Percentiles rank a stretch among this genome's conserved stretches.
Conservation (phyloP, 345 rosid genomes). For the Clausena lansium region DNA sequence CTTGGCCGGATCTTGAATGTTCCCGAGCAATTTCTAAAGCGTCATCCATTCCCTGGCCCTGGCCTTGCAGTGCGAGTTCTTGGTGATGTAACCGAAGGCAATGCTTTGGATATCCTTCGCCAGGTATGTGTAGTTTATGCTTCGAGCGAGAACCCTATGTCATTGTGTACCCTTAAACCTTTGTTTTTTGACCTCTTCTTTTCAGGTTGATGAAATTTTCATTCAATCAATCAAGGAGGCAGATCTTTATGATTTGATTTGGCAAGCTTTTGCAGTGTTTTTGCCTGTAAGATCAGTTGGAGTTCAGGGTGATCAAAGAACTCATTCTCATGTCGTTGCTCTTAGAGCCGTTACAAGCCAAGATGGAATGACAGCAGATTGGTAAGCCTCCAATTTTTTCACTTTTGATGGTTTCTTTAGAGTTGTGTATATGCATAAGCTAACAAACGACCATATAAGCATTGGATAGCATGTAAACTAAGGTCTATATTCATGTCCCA, state of each 20-base stretch:
- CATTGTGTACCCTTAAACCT: not conserved
- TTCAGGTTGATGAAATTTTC: slow-evolving; percentile 93
- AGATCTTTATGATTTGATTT: slow-evolving; percentile 84
- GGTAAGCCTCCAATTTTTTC: slow-evolving; percentile 44
- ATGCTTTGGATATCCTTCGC: slow-evolving; percentile 85
- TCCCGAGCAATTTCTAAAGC: slow-evolving; percentile 82
- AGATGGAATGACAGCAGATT: slow-evolving; percentile 99
- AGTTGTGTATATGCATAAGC: not conserved
- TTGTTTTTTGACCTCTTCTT: not conserved
- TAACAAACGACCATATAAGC: not conserved
- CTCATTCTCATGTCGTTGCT: slow-evolving; percentile 98
- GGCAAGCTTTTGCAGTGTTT: slow-evolving; percentile 99
- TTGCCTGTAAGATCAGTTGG: slow-evolving; percentile 95
- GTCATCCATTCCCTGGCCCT: slow-evolving; percentile 99
- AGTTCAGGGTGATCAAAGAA: slow-evolving; percentile 99
- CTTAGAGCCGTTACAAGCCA: slow-evolving; percentile 98
- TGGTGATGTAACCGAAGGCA: slow-evolving; percentile 92
- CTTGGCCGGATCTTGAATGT: slow-evolving; percentile 83
- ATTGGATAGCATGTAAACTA: not conserved
- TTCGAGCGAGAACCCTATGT: not conserved
- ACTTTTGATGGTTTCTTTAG: not conserved
- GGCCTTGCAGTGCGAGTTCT: slow-evolving; percentile 96
- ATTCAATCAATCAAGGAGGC: slow-evolving; percentile 97
- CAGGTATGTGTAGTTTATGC: slow-evolving; percentile 44
- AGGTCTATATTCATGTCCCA: not conserved